phyloP scores from a whole-genome alignment of 192 early-diverging fungal genomes.

The Umbelopsis sp. region DNA sequence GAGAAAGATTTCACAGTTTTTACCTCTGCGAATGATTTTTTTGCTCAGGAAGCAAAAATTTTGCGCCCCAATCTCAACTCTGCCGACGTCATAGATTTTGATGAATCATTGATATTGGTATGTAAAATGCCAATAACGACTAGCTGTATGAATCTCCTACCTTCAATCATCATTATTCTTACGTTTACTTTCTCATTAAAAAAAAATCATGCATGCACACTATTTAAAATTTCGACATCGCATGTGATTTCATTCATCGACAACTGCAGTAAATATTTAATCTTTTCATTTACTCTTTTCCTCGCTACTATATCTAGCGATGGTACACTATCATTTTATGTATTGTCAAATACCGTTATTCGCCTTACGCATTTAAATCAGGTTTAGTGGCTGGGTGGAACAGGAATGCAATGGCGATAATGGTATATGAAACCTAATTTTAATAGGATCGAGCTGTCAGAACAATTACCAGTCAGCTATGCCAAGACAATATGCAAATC shows the following conservation, averaged over 20 bases:
- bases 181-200: no score
- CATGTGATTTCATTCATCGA: no score
- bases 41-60: slow-evolving; percentile 3
- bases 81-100: neutral
- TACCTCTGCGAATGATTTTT: slow-evolving; percentile 16
- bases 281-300: no score
- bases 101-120: neutral
- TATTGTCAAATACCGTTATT: no score
- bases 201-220: no score
- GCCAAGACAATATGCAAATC: no score
- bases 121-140: neutral
- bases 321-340: no score
- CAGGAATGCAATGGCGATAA: slow-evolving; percentile 84
- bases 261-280: no score
- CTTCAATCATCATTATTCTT: no score
- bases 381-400: slow-evolving; percentile 54
- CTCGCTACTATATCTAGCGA: no score
- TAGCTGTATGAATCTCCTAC: no score
- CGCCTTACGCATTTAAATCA: neutral
- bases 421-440: slow-evolving; percentile 64
- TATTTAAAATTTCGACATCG: no score
- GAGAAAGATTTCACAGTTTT: slow-evolving; percentile 10
- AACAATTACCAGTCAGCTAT: neutral
- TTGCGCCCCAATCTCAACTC: slow-evolving; percentile 11
- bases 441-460: neutral